A percentile compares a stretch with the other conserved stretches of the same genome.
Evolutionary conservation across 345 rosid genomes (phyloP).

Genomic region (Salix viminalis): DNA sequence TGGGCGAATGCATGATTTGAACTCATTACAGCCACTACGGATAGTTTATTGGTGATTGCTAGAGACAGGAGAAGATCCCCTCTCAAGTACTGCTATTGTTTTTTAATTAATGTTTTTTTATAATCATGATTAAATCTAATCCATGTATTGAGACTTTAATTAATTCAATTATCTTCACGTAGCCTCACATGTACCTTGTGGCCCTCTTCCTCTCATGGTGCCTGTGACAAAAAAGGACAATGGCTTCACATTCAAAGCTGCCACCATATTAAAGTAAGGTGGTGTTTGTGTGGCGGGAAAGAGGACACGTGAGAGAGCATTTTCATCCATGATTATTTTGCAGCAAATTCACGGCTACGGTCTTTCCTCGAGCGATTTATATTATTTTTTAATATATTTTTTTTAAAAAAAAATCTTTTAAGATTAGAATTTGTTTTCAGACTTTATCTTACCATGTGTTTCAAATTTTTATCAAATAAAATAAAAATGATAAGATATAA

Average conservation of each 20-base stretch:
- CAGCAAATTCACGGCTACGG: not conserved
- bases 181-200: slow-evolving; percentile 3
- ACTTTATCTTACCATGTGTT: no score
- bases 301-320: slow-evolving; percentile 35
- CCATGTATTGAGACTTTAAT: not conserved
- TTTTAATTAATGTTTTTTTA: not conserved
- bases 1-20: not conserved
- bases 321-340: slow-evolving; percentile 1
- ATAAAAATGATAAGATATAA: no score
- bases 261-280: slow-evolving; percentile 2
- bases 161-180: not conserved
- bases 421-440: no score
- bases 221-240: slow-evolving; percentile 1
- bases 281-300: slow-evolving; percentile 32
- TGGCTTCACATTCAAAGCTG: not conserved
- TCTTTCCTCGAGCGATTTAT: no score
- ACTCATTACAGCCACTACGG: no score
- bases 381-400: no score
- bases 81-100: not conserved
- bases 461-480: no score
- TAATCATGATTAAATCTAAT: slow-evolving; percentile 7
- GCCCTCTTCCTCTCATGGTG: slow-evolving; percentile 15
- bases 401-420: no score
- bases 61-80: not conserved
- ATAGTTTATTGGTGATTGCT: not conserved